phyloP scores from a whole-genome alignment of 805 yeast species.

The Spathaspora sp. region DNA sequence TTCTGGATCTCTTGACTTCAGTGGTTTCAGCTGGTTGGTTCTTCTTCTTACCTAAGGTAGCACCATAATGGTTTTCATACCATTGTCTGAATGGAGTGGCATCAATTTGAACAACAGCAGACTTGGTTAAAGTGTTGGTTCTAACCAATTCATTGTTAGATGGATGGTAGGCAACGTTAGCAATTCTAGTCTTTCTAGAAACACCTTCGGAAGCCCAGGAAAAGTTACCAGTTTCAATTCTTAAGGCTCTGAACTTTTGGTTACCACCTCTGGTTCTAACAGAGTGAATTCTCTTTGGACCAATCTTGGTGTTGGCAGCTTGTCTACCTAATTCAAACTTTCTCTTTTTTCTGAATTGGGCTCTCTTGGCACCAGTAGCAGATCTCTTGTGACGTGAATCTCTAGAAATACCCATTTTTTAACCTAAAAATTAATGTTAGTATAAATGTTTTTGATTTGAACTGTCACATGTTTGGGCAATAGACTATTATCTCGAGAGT shows the following conservation, averaged over 20 bases:
- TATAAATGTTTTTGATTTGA: conserved; percentile 1
- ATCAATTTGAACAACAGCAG: conserved; percentile 98
- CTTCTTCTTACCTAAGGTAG: conserved; percentile 74
- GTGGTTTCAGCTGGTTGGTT: conserved; percentile 47
- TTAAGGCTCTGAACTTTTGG: conserved; percentile 99
- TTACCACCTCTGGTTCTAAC: conserved; percentile 99
- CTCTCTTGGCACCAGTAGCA: conserved; percentile 99
- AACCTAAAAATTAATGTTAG: conserved; percentile 15
- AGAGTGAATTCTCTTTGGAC: conserved; percentile 97
- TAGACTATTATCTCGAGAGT: neutral
- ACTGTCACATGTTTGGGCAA: neutral
- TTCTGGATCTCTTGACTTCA: conserved; percentile 64
- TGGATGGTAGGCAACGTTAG: conserved; percentile 98
- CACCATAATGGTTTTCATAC: conserved; percentile 98
- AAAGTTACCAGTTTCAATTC: conserved; percentile 98
- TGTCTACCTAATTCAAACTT: conserved; percentile 99
- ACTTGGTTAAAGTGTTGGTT: conserved; percentile 98
- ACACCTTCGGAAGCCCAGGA: conserved; percentile 99
- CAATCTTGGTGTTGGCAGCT: conserved; percentile 98
- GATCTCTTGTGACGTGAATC: conserved; percentile 99
- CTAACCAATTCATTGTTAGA: conserved; percentile 99
- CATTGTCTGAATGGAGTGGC: conserved; percentile 99
- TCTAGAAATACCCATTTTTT: conserved; percentile 98
- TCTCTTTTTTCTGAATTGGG: conserved; percentile 99
- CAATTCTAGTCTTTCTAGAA: conserved; percentile 98